A percentile compares a stretch with the other conserved stretches of the same genome.
Evolutionary conservation across 1,139 yeast genomes (phyloP).

Genomic region (Candida frijolesensis): DNA sequence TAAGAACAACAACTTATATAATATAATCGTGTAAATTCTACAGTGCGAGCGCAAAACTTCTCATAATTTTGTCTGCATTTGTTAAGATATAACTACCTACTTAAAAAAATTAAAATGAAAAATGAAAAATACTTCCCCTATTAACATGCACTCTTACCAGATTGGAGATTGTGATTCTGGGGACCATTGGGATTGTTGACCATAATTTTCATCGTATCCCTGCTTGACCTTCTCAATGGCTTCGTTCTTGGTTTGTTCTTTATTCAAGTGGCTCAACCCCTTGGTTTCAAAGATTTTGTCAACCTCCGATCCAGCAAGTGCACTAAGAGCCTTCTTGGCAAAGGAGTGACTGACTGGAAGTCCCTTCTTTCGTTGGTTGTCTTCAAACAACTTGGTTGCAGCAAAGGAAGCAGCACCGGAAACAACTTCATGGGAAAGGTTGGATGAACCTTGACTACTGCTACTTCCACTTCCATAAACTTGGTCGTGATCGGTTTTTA

Average conservation of each 20-base stretch:
- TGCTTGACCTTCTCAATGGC: slow-evolving; percentile 24
- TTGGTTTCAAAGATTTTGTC: slow-evolving; percentile 38
- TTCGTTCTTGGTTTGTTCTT: slow-evolving; percentile 25
- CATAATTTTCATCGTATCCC: slow-evolving; percentile 31
- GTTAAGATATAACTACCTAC: too few relatives aligned
- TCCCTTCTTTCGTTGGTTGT: slow-evolving; percentile 35
- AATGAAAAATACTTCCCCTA: too few relatives aligned
- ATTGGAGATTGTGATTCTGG: slow-evolving; percentile 32
- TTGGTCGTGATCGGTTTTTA: slow-evolving; percentile 45
- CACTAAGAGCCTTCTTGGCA: slow-evolving; percentile 33
- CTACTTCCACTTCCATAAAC: slow-evolving; percentile 32
- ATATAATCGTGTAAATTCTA: too few relatives aligned
- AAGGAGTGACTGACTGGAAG: slow-evolving; percentile 33
- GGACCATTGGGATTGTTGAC: slow-evolving; percentile 28
- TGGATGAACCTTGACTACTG: slow-evolving; percentile 28
- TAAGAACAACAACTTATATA: too few relatives aligned
- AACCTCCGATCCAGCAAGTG: slow-evolving; percentile 36
- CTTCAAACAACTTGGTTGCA: slow-evolving; percentile 35
- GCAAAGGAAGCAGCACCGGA: slow-evolving; percentile 40
- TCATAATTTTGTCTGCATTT: too few relatives aligned
- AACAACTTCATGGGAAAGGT: slow-evolving; percentile 33
- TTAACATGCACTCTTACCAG: neutral
- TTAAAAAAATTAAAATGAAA: too few relatives aligned
- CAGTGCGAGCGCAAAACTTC: too few relatives aligned
- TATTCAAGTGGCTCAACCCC: slow-evolving; percentile 37